Conservation (phyloP, 2,329 filamentous ascomycete species). For the Aquanectria penicillioides region DNA sequence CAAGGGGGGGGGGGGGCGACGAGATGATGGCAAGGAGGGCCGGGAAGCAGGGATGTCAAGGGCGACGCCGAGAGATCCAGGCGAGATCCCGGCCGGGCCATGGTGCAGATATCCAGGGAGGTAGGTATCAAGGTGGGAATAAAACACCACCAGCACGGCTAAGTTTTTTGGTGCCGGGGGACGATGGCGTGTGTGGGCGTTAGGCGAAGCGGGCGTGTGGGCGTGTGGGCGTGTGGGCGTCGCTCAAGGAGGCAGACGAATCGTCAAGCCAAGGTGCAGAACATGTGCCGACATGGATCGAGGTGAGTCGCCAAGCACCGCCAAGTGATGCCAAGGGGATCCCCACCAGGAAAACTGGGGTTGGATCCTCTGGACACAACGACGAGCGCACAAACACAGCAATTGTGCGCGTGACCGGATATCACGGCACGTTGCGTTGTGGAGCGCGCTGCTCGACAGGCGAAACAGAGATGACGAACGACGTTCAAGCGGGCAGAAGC, state of each 20-base stretch:
- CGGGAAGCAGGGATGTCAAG: slow-evolving; percentile 1
- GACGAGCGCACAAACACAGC: slow-evolving; percentile 15
- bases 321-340: slow-evolving; percentile 2
- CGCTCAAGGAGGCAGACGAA: slow-evolving; percentile 40
- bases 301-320: background rate
- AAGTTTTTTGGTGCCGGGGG: too few species aligned
- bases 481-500: background rate
- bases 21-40: background rate
- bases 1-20: background rate
- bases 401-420: slow-evolving; percentile 34
- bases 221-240: background rate
- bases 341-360: slow-evolving; percentile 4
- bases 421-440: slow-evolving; percentile 34
- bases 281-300: background rate
- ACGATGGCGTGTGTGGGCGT: too few species aligned
- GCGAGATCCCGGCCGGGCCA: slow-evolving; percentile 32
- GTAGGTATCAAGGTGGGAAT: too few species aligned
- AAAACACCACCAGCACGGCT: too few species aligned
- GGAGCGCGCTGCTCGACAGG: background rate
- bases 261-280: slow-evolving; percentile 20
- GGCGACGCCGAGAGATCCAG: slow-evolving; percentile 38
- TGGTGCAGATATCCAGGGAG: slow-evolving; percentile 1
- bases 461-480: slow-evolving; percentile 7
- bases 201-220: too few species aligned
- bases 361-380: background rate